Conservation (phyloP, 352 stramenopile species). For the Plasmopara muralis region DNA sequence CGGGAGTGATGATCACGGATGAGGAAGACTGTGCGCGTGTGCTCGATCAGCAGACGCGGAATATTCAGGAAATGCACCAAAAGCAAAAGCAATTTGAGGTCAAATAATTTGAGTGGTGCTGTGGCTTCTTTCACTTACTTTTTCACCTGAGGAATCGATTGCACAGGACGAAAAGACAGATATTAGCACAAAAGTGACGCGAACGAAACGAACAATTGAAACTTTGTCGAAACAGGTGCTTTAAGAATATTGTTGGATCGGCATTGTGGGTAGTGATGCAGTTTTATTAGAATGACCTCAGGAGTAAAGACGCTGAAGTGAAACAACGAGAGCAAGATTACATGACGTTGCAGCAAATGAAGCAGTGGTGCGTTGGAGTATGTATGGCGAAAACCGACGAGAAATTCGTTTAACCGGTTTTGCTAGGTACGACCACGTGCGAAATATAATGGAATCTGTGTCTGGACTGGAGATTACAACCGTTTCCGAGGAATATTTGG, state of each 20-base stretch:
- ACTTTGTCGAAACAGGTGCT: slow-evolving; percentile 47
- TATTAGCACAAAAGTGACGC: slow-evolving; percentile 56
- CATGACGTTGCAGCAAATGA: slow-evolving; percentile 63
- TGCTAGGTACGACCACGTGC: slow-evolving; percentile 58
- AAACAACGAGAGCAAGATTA: slow-evolving; percentile 73
- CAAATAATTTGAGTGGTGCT: neutral
- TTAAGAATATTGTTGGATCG: slow-evolving; percentile 5
- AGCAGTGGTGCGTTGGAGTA: slow-evolving; percentile 43
- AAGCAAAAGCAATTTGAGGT: slow-evolving; percentile 61
- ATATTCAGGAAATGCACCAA: slow-evolving; percentile 66
- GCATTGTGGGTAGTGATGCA: neutral
- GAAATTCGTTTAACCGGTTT: neutral
- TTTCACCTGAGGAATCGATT: slow-evolving; percentile 1
- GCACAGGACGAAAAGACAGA: slow-evolving; percentile 65
- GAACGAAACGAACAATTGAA: slow-evolving; percentile 50
- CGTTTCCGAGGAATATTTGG: slow-evolving; percentile 52
- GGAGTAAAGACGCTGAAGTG: slow-evolving; percentile 59
- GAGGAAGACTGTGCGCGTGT: slow-evolving; percentile 72
- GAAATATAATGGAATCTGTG: slow-evolving; percentile 42
- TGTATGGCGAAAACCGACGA: neutral
- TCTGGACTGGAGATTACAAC: slow-evolving; percentile 51
- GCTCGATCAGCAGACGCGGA: slow-evolving; percentile 63
- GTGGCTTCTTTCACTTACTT: neutral
- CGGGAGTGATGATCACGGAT: slow-evolving; percentile 64
- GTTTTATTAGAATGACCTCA: slow-evolving; percentile 43